phyloP scores from a whole-genome alignment of 2,329 filamentous ascomycete genomes.

The Huntiella abstrusa region DNA sequence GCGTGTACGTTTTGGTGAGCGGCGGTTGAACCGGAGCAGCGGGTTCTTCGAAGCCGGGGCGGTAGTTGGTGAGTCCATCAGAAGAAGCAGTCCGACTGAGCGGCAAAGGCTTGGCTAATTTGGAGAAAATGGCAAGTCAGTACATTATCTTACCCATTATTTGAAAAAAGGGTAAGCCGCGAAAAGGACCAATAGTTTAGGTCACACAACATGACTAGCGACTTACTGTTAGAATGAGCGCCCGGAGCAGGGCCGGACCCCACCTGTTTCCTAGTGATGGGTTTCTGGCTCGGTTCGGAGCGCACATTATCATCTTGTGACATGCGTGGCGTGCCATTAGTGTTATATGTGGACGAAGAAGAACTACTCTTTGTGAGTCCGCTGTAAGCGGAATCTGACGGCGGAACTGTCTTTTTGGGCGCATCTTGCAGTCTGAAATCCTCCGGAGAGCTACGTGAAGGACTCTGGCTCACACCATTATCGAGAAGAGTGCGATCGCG shows the following conservation, averaged over 20 bases:
- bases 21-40: background rate
- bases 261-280: constrained; percentile 48
- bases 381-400: constrained; percentile 11
- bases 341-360: constrained; percentile 4
- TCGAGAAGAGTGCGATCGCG: constrained; percentile 16
- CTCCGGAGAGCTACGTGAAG: constrained; percentile 23
- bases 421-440: constrained; percentile 69
- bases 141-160: no score
- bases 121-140: background rate
- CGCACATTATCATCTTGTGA: constrained; percentile 5
- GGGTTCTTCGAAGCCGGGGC: constrained; percentile 1
- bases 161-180: background rate
- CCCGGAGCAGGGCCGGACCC: constrained; percentile 21
- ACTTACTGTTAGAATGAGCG: constrained; percentile 22
- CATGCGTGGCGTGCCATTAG: constrained; percentile 2
- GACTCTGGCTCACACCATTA: constrained; percentile 16
- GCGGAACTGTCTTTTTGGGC: constrained; percentile 34
- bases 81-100: constrained; percentile 7
- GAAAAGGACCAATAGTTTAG: background rate
- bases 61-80: background rate
- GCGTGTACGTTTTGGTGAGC: constrained; percentile 9
- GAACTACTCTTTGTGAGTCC: constrained; percentile 8
- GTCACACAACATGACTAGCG: background rate
- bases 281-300: constrained; percentile 18
- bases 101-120: constrained; percentile 27